Base-by-base conservation (phyloP, 495 filamentous ascomycete species). In the Alectoria sarmentosa region DNA sequence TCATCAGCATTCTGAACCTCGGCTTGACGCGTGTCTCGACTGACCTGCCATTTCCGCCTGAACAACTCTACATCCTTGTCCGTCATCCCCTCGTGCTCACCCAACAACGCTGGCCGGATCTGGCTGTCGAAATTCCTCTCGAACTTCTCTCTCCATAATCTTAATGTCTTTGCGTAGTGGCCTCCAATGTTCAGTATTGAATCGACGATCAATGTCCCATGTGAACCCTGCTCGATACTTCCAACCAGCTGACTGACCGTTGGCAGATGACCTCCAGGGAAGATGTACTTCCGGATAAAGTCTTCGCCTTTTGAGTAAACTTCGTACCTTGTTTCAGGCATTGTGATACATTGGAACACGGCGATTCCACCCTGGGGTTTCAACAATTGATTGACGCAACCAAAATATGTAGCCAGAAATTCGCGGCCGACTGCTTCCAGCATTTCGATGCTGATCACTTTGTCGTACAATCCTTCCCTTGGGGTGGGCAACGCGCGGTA, bases 321-420 rank as follows among this genome's bases (percentile, higher is more conserved):
- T 39, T 75, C 78, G 65, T 76, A 68, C 70, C 71, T 66, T 55
- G 78, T 65, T 69, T 90, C 85, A 2, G 87, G 87, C 79, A 90
- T 89, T 17, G 87, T 89, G 65, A 90, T 90, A 63, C 88, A 88
- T 71, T 90, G 88, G 69, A 90, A 88, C 37, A 86, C 81, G 11
- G 84, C 83, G 46, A 90, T 83, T 0, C 87, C 88, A 4, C 83
- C 82, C 0, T 85, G 79, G 21, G 70, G 74, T 72, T 90, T 89
- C 52, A 90, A 69, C 57, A 89, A 68, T 60, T 72, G 71, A 66
- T 87, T 75, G 14, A 90, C 75, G 65, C 79, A 76, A n/a, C 71
- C 72, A 66, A 88, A 88, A 62, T 85, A 90, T 5, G 75, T 83
- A 21, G 80, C 76, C 32, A 90, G 69, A 66, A 80, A 89, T 67